A percentile compares a stretch with the other conserved stretches of the same genome.
phyloP scores from a whole-genome alignment of 768 basidiomycete genomes.

The Macrolepiota dolichaula region DNA sequence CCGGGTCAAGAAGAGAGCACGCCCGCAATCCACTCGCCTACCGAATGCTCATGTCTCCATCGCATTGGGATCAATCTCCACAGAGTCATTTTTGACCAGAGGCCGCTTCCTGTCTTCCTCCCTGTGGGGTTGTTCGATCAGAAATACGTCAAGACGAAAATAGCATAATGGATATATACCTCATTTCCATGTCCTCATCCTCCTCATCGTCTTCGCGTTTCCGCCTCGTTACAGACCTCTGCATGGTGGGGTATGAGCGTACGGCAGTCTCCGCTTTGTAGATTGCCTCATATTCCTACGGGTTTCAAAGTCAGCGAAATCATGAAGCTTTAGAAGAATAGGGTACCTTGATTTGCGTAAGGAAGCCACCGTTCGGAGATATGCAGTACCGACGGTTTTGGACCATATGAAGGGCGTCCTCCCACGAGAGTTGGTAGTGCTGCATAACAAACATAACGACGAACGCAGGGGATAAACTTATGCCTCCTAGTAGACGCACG shows the following conservation, averaged over 20 bases:
- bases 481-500: slow-evolving; percentile 55
- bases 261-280: slow-evolving; percentile 77
- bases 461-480: slow-evolving; percentile 83
- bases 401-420: slow-evolving; percentile 84
- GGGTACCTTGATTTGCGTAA: slow-evolving; percentile 85
- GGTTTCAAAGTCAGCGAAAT: neutral
- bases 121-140: slow-evolving; percentile 20
- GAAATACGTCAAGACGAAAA: neutral
- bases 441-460: slow-evolving; percentile 96
- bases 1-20: neutral
- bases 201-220: slow-evolving; percentile 78
- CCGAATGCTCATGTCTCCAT: slow-evolving; percentile 41
- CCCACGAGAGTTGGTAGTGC: slow-evolving; percentile 75
- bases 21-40: neutral
- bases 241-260: slow-evolving; percentile 48
- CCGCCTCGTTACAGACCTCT: slow-evolving; percentile 48
- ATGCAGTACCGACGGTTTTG: slow-evolving; percentile 93
- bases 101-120: slow-evolving; percentile 48
- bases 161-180: neutral
- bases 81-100: slow-evolving; percentile 31
- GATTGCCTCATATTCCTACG: slow-evolving; percentile 90
- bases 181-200: slow-evolving; percentile 41
- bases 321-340: neutral
- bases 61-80: slow-evolving; percentile 38
- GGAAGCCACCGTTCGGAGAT: slow-evolving; percentile 87